A percentile compares a stretch with the other conserved stretches of the same genome.
Conservation (phyloP, 768 basidiomycete species). For the Cystobasidium tubakii region DNA sequence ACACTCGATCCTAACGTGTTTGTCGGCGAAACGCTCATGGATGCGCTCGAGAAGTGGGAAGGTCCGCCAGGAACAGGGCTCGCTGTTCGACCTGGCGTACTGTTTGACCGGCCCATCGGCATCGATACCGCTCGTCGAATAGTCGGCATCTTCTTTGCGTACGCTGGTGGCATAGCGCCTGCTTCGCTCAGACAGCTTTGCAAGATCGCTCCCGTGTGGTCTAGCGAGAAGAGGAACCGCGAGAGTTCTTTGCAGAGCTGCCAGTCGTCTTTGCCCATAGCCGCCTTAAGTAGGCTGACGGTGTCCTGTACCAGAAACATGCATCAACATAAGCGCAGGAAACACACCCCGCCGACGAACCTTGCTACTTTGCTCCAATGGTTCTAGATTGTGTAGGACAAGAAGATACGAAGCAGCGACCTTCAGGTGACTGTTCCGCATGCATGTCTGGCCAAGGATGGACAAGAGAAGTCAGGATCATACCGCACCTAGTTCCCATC, state of each 20-base stretch:
- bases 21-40: neutral
- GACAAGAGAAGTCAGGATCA: neutral
- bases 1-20: neutral
- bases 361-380: constrained; percentile 66
- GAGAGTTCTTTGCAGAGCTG: constrained; percentile 81
- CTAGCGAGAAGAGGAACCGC: constrained; percentile 85
- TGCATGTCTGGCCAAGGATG: constrained; percentile 59
- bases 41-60: neutral
- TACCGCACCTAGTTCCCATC: neutral
- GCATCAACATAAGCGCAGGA: constrained; percentile 36
- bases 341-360: constrained; percentile 38
- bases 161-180: constrained; percentile 29
- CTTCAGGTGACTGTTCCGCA: constrained; percentile 65
- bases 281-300: constrained; percentile 68
- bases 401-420: constrained; percentile 89
- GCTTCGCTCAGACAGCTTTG: constrained; percentile 41
- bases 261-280: constrained; percentile 71
- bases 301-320: constrained; percentile 55
- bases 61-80: neutral
- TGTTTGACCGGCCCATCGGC: neutral
- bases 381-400: constrained; percentile 87
- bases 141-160: neutral
- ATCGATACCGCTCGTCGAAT: neutral
- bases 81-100: neutral
- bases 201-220: constrained; percentile 63